Evolutionary conservation across 164 flowering plant genomes (phyloP).

Genomic region (Stephania japonica): DNA sequence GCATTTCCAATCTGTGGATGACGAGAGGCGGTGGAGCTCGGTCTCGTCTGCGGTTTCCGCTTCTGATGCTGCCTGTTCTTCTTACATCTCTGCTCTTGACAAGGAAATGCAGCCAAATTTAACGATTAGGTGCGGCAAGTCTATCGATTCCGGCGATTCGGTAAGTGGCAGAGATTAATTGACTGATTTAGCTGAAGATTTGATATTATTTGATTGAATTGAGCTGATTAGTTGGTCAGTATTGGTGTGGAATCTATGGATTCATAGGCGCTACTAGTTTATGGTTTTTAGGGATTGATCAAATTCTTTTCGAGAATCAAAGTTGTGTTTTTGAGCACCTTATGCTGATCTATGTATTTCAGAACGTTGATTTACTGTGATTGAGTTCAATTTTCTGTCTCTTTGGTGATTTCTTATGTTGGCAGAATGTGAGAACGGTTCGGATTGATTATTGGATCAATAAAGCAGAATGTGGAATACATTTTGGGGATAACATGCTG

Average conservation of each 20-base stretch:
- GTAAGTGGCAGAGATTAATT: conserved; percentile 28
- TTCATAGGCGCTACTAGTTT: not conserved
- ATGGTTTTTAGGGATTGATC: not conserved
- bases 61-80: conserved; percentile 74
- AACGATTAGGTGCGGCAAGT: conserved; percentile 51
- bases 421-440: conserved; percentile 83
- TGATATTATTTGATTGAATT: conserved; percentile 28
- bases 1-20: conserved; percentile 45
- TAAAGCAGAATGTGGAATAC: conserved; percentile 78
- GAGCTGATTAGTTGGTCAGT: conserved; percentile 31
- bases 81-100: conserved; percentile 60
- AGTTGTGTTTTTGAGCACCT: not conserved
- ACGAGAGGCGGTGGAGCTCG: conserved; percentile 59
- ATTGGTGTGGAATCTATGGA: not conserved
- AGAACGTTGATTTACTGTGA: conserved; percentile 12
- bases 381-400: conserved; percentile 24
- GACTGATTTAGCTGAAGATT: conserved; percentile 26
- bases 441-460: conserved; percentile 88
- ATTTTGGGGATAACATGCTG: conserved; percentile 53
- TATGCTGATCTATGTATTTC: not conserved
- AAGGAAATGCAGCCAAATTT: conserved; percentile 72
- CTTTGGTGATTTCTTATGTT: conserved; percentile 56
- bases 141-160: conserved; percentile 22
- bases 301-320: not conserved
- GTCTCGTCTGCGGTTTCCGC: conserved; percentile 63